Percentiles rank a stretch among this genome's conserved stretches.
These are phyloP conservation scores for Chytridium lagenaria DNA, from an alignment of 371 early-diverging fungal species.

Conservation along the genomic window DNA sequence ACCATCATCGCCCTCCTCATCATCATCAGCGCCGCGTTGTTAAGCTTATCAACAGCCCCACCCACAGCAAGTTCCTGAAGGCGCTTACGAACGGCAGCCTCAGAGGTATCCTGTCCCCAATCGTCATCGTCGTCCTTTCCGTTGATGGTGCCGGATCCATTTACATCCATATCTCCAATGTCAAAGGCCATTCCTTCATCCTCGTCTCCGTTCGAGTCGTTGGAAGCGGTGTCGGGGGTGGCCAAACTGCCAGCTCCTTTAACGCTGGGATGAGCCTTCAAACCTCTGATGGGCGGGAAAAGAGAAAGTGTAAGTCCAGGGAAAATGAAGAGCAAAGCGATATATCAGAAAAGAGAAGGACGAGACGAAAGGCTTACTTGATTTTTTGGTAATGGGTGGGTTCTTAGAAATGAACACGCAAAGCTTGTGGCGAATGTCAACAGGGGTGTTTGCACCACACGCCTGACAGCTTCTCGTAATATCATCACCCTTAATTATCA, in stretches of 20 bases:
- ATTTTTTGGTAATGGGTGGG: constrained; percentile 69
- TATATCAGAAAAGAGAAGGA: not conserved
- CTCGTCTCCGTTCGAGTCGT: constrained; percentile 50
- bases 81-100: constrained; percentile 89
- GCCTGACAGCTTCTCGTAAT: constrained; percentile 86
- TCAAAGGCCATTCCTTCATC: constrained; percentile 45
- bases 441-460: constrained; percentile 86
- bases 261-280: constrained; percentile 24
- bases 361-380: too few relatives aligned
- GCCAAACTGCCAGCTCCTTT: constrained; percentile 50
- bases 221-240: constrained; percentile 50
- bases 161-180: not conserved
- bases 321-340: not conserved
- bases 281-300: not conserved
- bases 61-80: constrained; percentile 67
- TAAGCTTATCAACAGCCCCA: constrained; percentile 37
- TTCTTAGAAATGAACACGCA: constrained; percentile 90
- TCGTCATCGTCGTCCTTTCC: constrained; percentile 76
- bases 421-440: constrained; percentile 85
- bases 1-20: constrained; percentile 59
- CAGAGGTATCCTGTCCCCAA: constrained; percentile 82
- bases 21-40: constrained; percentile 63
- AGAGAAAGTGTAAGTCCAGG: not conserved
- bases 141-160: constrained; percentile 43
- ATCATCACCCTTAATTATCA: constrained; percentile 76